phyloP scores from a whole-genome alignment of 495 filamentous ascomycete genomes.

The Talaromyces thailandensis region DNA sequence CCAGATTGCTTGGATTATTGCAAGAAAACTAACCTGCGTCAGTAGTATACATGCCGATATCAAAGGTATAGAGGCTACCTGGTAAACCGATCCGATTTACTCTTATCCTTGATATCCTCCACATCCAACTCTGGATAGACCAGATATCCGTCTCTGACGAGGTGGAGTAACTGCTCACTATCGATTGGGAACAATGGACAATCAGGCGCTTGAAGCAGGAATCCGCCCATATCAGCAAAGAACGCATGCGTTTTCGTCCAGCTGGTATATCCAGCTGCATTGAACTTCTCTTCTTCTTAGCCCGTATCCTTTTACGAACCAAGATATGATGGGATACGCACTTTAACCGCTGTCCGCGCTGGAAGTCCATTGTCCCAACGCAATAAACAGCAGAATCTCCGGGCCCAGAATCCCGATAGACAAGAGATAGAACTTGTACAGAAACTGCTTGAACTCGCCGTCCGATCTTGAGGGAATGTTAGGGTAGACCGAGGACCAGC shows the following conservation, averaged over 20 bases:
- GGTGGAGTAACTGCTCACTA: slow-evolving; percentile 9
- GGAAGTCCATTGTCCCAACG: slow-evolving; percentile 24
- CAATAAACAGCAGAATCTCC: slow-evolving; percentile 22
- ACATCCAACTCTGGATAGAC: slow-evolving; percentile 16
- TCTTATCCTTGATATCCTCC: slow-evolving; percentile 27
- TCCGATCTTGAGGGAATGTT: slow-evolving; percentile 17
- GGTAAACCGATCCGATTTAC: slow-evolving; percentile 27
- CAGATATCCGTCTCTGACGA: slow-evolving; percentile 10
- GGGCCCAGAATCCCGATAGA: slow-evolving; percentile 21
- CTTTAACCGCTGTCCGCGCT: slow-evolving; percentile 20
- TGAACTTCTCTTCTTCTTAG: slow-evolving; percentile 11
- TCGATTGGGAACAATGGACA: slow-evolving; percentile 9
- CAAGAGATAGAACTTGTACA: slow-evolving; percentile 18
- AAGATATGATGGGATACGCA: background rate
- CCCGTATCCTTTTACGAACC: background rate
- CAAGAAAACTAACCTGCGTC: slow-evolving; percentile 16
- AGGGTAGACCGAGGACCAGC: slow-evolving; percentile 20
- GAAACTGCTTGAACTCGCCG: slow-evolving; percentile 2
- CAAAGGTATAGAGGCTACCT: slow-evolving; percentile 4
- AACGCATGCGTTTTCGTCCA: slow-evolving; percentile 31
- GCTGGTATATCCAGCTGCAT: slow-evolving; percentile 4
- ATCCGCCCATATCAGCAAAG: slow-evolving; percentile 33
- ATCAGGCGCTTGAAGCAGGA: slow-evolving; percentile 15
- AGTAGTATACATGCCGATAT: no score
- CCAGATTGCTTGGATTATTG: slow-evolving; percentile 27